Evolutionary conservation across 2,329 filamentous ascomycete genomes (phyloP).

Genomic region (Hypomyces perniciosus): DNA sequence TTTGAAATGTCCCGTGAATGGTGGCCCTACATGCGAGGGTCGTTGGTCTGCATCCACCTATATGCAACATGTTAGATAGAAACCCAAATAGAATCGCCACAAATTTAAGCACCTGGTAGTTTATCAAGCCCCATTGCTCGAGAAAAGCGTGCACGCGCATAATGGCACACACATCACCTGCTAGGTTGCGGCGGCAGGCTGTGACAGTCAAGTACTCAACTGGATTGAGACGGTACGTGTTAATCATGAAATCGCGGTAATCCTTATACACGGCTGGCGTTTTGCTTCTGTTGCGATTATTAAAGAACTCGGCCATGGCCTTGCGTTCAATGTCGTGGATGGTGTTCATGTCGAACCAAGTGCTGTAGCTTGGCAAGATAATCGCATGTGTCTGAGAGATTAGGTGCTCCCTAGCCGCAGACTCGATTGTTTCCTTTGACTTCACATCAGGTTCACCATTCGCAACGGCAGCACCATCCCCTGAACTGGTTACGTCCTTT

Average conservation of each 20-base stretch:
- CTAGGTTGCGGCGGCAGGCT: slow-evolving; percentile 87
- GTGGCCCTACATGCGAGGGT: slow-evolving; percentile 90
- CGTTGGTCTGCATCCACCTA: slow-evolving; percentile 94
- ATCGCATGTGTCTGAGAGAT: slow-evolving; percentile 93
- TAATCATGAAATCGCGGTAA: slow-evolving; percentile 99
- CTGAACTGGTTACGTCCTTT: slow-evolving; percentile 41
- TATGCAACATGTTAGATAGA: not conserved
- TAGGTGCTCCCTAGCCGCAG: slow-evolving; percentile 83
- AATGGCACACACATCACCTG: slow-evolving; percentile 96
- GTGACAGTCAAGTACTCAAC: slow-evolving; percentile 96
- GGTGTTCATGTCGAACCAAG: slow-evolving; percentile 97
- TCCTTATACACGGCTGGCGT: slow-evolving; percentile 97
- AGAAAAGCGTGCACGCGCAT: slow-evolving; percentile 98
- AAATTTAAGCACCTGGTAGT: slow-evolving; percentile 73
- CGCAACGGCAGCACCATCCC: slow-evolving; percentile 43
- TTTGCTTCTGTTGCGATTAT: slow-evolving; percentile 96
- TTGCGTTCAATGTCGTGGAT: slow-evolving; percentile 91
- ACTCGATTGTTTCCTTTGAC: slow-evolving; percentile 75
- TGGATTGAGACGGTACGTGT: slow-evolving; percentile 94
- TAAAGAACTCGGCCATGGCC: slow-evolving; percentile 96
- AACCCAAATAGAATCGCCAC: not conserved
- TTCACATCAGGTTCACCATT: slow-evolving; percentile 53
- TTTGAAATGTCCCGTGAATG: slow-evolving; percentile 96
- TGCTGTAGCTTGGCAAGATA: slow-evolving; percentile 93
- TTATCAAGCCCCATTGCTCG: slow-evolving; percentile 98